Percentiles rank a stretch among this genome's conserved stretches.
phyloP scores from a whole-genome alignment of 1,284 basidiomycete species.

The Ganoderma multipileum region DNA sequence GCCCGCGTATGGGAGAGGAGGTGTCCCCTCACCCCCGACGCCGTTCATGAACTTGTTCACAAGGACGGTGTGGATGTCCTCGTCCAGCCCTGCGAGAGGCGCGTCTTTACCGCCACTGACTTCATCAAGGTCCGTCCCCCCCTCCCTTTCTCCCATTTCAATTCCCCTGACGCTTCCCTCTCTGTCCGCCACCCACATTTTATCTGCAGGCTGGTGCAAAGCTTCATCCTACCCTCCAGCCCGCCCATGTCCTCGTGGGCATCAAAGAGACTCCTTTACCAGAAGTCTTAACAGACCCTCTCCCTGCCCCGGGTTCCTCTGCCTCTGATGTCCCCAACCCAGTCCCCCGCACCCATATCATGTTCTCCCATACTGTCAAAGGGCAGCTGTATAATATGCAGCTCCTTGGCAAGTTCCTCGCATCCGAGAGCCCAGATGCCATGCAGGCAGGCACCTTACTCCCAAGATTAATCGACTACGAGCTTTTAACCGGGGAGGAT shows the following conservation, averaged over 20 bases:
- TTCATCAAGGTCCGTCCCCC: conserved; percentile 66
- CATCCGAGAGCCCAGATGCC: conserved; percentile 34
- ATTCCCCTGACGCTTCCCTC: neutral
- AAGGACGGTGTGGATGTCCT: conserved; percentile 69
- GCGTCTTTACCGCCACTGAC: conserved; percentile 73
- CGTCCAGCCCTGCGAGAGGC: conserved; percentile 76
- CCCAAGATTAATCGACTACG: conserved; percentile 83
- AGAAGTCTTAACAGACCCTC: conserved; percentile 60
- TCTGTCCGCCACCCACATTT: neutral
- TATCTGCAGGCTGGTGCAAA: conserved; percentile 74
- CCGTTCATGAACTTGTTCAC: conserved; percentile 65
- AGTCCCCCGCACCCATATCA: conserved; percentile 70
- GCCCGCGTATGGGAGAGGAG: conserved; percentile 88
- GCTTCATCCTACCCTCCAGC: conserved; percentile 61
- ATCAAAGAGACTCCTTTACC: conserved; percentile 86
- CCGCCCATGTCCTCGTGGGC: conserved; percentile 80
- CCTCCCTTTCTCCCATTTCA: neutral
- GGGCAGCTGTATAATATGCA: conserved; percentile 87
- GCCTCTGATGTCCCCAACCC: conserved; percentile 25
- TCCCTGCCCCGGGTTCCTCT: conserved; percentile 35
- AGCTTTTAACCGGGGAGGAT: conserved; percentile 69
- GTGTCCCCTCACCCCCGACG: conserved; percentile 80
- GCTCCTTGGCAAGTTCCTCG: conserved; percentile 73
- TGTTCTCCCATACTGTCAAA: conserved; percentile 93
- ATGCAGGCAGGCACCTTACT: conserved; percentile 33